These are phyloP conservation scores for Selenicereus undatus DNA, from an alignment of 148 eudicot genomes.

Conservation along the genomic window DNA sequence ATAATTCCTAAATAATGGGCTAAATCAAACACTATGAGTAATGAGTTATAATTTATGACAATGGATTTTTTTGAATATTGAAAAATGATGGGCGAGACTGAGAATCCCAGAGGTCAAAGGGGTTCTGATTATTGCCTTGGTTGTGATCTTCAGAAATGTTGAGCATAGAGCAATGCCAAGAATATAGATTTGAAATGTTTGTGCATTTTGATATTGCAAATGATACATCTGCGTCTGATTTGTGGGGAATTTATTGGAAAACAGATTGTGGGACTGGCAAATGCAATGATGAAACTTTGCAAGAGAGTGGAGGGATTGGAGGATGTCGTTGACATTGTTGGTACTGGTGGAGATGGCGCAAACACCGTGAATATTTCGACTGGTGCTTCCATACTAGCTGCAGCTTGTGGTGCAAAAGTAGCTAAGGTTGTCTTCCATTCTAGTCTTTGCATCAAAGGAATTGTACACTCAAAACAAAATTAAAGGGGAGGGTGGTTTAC, in stretches of 20 bases:
- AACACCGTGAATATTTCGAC: constrained; percentile 97
- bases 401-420: constrained; percentile 96
- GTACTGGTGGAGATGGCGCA: constrained; percentile 99
- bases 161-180: neutral
- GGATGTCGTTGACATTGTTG: constrained; percentile 90
- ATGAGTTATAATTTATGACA: neutral
- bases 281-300: constrained; percentile 81
- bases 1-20: too few species aligned
- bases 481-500: neutral
- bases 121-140: neutral
- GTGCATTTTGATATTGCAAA: constrained; percentile 5
- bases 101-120: neutral
- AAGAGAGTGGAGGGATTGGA: constrained; percentile 63
- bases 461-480: neutral
- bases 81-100: neutral
- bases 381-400: constrained; percentile 86
- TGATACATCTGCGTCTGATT: constrained; percentile 10
- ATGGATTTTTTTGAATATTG: neutral
- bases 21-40: too few species aligned
- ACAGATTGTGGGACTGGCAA: constrained; percentile 95
- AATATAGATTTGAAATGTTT: neutral
- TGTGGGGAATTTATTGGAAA: neutral
- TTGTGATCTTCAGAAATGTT: neutral
- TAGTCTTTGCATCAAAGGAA: neutral
- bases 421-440: constrained; percentile 64